Evolutionary conservation across 768 basidiomycete genomes (phyloP), one percentile per base, ranked within the genome.

Genomic region (Chalciporus piperatus): DNA sequence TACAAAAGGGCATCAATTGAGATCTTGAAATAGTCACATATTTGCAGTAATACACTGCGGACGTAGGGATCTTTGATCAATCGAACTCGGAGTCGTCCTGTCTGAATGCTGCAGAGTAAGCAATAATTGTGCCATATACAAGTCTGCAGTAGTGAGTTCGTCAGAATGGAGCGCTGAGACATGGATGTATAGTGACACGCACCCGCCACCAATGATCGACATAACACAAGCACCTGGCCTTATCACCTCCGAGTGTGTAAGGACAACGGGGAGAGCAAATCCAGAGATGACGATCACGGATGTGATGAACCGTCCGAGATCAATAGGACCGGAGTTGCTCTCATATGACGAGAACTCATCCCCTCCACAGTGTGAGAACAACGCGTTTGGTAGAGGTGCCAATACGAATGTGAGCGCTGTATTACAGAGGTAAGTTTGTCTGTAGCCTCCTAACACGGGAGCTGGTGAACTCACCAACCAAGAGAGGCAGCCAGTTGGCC

Each of bases 241-340:
- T 60, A 98, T 97, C 55, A 98, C 78, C 50, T 86, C 85, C 3
- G 97, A 90, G 59, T 98, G 97, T 1, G 93, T 88, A 25, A 98
- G 80, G 30, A 98, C 85, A 45, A 97, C 78, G 0, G 97, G 97
- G 14, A 98, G 75, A 13, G 95, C 89, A 56, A 98, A 91, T 32
- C 97, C 97, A 30, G 93, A 89, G 10, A 97, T 85, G 53, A 98
- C 93, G 58, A 97, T 78, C 55, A 85, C 79, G 38, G 92, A 80
- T 13, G 97, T 98, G 50, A 98, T 79, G 76, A 98, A 99, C 41
- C 92, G 89, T 30, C 96, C 97, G 32, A 98, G 80, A 74, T 98
- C 97, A 42, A 92, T 70, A 32, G 89, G 79, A 35, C 85, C 84
- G 11, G 83, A 71, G 54, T 76, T 74, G 45, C 84, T 85, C 67